Percentiles rank a stretch among this genome's conserved stretches.
These are phyloP conservation scores for Mycothermus thermophilus DNA, from an alignment of 495 filamentous ascomycete species.

Conservation along the genomic window DNA sequence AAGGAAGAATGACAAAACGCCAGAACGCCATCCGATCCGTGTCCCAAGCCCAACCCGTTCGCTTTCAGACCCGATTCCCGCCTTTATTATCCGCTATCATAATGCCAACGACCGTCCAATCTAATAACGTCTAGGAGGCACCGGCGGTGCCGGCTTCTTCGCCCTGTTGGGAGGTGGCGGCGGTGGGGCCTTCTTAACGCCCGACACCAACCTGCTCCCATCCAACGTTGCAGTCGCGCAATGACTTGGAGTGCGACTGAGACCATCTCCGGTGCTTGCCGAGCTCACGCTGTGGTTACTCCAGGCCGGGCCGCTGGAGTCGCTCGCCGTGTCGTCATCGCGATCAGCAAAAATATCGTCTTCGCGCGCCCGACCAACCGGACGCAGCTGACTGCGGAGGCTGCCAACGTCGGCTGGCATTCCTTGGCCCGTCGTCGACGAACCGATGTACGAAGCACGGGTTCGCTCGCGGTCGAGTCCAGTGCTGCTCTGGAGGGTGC, in stretches of 20 bases:
- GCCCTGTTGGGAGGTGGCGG: slow-evolving; percentile 68
- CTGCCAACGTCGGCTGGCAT: slow-evolving; percentile 20
- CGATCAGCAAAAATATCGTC: slow-evolving; percentile 51
- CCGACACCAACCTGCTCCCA: not conserved
- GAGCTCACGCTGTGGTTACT: slow-evolving; percentile 45
- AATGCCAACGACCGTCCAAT: too few relatives aligned
- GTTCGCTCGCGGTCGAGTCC: slow-evolving; percentile 16
- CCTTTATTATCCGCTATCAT: too few relatives aligned
- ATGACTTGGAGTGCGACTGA: slow-evolving; percentile 39
- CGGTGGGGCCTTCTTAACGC: slow-evolving; percentile 49
- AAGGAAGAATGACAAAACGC: too few relatives aligned
- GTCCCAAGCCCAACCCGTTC: too few relatives aligned
- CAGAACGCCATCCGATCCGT: too few relatives aligned
- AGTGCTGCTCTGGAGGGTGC: slow-evolving; percentile 25
- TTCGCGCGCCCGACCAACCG: slow-evolving; percentile 19
- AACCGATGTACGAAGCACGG: slow-evolving; percentile 12
- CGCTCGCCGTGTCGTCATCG: slow-evolving; percentile 47
- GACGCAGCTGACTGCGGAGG: slow-evolving; percentile 29
- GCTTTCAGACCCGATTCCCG: too few relatives aligned
- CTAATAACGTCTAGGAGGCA: slow-evolving; percentile 34
- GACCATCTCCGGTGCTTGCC: slow-evolving; percentile 47
- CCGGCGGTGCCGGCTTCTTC: slow-evolving; percentile 65
- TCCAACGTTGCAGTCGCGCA: slow-evolving; percentile 35
- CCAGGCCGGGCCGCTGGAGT: slow-evolving; percentile 46
- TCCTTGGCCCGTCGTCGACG: slow-evolving; percentile 16